These are phyloP conservation scores for Cystobasidium slooffiae DNA, from an alignment of 1,284 basidiomycete genomes.

Conservation along the genomic window DNA sequence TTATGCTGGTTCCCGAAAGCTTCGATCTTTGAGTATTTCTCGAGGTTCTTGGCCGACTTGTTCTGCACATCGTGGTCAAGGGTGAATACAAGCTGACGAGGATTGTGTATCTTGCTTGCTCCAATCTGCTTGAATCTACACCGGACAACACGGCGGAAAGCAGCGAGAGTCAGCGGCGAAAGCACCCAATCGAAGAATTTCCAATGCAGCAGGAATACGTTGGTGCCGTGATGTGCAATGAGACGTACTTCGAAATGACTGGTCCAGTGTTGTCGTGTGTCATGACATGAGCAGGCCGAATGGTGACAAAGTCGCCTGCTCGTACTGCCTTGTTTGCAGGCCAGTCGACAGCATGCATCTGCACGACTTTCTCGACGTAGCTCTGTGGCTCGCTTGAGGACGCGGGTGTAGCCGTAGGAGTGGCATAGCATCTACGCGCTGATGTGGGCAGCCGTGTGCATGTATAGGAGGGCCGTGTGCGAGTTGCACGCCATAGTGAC, in stretches of 20 bases:
- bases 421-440: slow-evolving; percentile 23
- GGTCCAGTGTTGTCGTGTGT: slow-evolving; percentile 95
- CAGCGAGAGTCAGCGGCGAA: slow-evolving; percentile 36
- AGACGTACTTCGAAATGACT: slow-evolving; percentile 84
- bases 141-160: neutral
- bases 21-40: slow-evolving; percentile 92
- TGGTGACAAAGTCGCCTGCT: slow-evolving; percentile 99
- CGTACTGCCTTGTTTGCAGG: slow-evolving; percentile 75
- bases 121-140: slow-evolving; percentile 91
- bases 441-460: neutral
- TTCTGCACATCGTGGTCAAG: slow-evolving; percentile 99
- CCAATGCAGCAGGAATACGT: neutral
- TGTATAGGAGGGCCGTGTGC: neutral
- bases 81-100: slow-evolving; percentile 88
- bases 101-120: slow-evolving; percentile 81
- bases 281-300: slow-evolving; percentile 88
- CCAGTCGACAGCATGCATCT: slow-evolving; percentile 86
- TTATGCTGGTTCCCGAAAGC: slow-evolving; percentile 82
- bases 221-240: neutral
- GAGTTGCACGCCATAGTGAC: slow-evolving; percentile 2
- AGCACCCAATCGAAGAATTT: slow-evolving; percentile 29
- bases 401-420: slow-evolving; percentile 24
- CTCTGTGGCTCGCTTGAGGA: slow-evolving; percentile 65
- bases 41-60: slow-evolving; percentile 86
- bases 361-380: slow-evolving; percentile 95